These are phyloP conservation scores for Umbilicaria muhlenbergii DNA, from an alignment of 495 filamentous ascomycete genomes.

Conservation along the genomic window DNA sequence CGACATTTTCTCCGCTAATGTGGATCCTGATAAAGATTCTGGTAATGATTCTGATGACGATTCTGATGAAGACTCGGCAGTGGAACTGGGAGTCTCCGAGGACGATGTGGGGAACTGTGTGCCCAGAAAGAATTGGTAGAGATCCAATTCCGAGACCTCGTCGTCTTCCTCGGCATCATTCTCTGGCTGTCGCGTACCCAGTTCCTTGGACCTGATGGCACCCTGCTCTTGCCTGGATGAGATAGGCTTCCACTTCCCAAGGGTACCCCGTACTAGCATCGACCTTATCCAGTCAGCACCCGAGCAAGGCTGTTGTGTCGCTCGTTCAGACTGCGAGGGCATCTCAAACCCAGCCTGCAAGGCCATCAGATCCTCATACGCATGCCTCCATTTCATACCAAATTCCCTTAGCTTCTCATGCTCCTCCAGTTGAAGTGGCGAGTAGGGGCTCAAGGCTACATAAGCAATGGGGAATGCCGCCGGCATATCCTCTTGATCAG, in stretches of 20 bases:
- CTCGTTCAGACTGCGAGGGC: not conserved
- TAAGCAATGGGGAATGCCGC: conserved; percentile 26
- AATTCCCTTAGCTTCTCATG: conserved; percentile 16
- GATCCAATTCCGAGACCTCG: conserved; percentile 24
- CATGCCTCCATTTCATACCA: conserved; percentile 29
- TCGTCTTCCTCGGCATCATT: conserved; percentile 6
- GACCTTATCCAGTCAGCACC: conserved; percentile 24
- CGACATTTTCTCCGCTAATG: conserved; percentile 19
- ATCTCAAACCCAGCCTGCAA: conserved; percentile 32
- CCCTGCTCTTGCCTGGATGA: conserved; percentile 13
- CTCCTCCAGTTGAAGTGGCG: conserved; percentile 32
- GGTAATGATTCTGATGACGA: not conserved
- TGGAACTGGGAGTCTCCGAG: too few species aligned
- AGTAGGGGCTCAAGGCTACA: conserved; percentile 32
- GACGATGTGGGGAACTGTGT: not conserved
- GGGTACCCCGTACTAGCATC: conserved; percentile 23
- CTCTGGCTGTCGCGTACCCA: not conserved
- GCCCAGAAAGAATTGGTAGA: conserved; percentile 29
- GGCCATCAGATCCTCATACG: conserved; percentile 39
- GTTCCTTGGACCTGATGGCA: conserved; percentile 4
- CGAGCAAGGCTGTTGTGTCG: conserved; percentile 6
- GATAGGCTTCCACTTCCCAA: conserved; percentile 25
- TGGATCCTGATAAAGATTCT: conserved; percentile 13
- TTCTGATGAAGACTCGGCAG: not conserved
- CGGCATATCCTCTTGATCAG: not conserved